A percentile compares a stretch with the other conserved stretches of the same genome.
Conservation (phyloP, 345 rosid species). For the Sonneratia alba region DNA sequence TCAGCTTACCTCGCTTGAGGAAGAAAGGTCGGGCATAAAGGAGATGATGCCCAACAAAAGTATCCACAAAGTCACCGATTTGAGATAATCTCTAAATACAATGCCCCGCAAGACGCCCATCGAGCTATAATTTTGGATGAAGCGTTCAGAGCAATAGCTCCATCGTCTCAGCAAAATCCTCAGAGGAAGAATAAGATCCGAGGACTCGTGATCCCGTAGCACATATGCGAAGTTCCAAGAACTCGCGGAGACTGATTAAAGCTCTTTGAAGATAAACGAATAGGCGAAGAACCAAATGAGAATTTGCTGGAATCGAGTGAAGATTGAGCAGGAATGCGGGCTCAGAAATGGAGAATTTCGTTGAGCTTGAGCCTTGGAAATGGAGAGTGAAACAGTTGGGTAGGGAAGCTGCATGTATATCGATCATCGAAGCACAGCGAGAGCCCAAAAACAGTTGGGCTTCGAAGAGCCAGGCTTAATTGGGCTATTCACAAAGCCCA, state of each 20-base stretch:
- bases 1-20: slow-evolving; percentile 24
- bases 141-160: background rate
- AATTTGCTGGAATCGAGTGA: no score
- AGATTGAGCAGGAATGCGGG: no score
- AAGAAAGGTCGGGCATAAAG: slow-evolving; percentile 7
- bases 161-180: background rate
- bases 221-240: background rate
- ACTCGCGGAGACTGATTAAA: background rate
- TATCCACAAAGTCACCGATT: slow-evolving; percentile 17
- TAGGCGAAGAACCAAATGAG: background rate
- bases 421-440: no score
- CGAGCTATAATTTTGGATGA: slow-evolving; percentile 6
- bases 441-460: no score
- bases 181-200: background rate
- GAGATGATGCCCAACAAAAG: slow-evolving; percentile 10
- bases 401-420: no score
- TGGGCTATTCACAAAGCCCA: no score
- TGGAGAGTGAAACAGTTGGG: no score
- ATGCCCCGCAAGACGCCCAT: slow-evolving; percentile 16
- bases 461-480: no score
- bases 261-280: background rate
- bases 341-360: no score
- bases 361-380: no score
- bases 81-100: slow-evolving; percentile 4
- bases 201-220: no score